phyloP scores from a whole-genome alignment of 306 rosid species.

The Inga laurina region DNA sequence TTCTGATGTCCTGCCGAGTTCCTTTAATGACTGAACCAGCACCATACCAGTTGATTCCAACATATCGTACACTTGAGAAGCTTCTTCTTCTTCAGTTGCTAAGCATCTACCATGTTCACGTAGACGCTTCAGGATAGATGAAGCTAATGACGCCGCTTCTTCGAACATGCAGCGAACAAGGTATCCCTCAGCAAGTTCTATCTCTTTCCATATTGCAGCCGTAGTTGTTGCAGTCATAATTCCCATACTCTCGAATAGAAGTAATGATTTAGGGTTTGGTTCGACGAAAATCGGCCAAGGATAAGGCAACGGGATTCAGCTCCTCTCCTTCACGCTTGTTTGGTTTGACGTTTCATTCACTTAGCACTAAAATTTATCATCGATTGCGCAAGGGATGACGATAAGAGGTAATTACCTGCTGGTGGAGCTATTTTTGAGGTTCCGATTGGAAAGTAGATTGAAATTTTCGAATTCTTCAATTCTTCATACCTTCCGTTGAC shows the following conservation, averaged over 20 bases:
- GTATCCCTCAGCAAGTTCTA: conserved; percentile 77
- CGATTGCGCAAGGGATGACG: background rate
- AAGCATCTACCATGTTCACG: background rate
- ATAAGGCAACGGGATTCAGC: background rate
- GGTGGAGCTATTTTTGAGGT: background rate
- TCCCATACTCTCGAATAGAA: background rate
- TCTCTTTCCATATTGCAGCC: conserved; percentile 56
- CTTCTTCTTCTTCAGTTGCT: conserved; percentile 18
- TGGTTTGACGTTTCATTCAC: background rate
- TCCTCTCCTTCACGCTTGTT: background rate
- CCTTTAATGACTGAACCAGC: conserved; percentile 64
- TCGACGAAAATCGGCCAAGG: background rate
- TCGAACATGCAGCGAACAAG: conserved; percentile 77
- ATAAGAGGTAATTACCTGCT: background rate
- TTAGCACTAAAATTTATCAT: background rate
- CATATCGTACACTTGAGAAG: conserved; percentile 47
- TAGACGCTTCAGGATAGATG: conserved; percentile 60
- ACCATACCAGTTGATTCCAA: conserved; percentile 78
- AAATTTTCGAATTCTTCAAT: background rate
- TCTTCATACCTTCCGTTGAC: background rate
- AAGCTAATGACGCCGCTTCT: conserved; percentile 64
- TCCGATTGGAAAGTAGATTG: background rate
- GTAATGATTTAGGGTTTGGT: background rate
- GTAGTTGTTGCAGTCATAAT: background rate
- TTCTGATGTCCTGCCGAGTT: conserved; percentile 63